phyloP scores from a whole-genome alignment of 495 filamentous ascomycete species.

The Xylaria grammica region DNA sequence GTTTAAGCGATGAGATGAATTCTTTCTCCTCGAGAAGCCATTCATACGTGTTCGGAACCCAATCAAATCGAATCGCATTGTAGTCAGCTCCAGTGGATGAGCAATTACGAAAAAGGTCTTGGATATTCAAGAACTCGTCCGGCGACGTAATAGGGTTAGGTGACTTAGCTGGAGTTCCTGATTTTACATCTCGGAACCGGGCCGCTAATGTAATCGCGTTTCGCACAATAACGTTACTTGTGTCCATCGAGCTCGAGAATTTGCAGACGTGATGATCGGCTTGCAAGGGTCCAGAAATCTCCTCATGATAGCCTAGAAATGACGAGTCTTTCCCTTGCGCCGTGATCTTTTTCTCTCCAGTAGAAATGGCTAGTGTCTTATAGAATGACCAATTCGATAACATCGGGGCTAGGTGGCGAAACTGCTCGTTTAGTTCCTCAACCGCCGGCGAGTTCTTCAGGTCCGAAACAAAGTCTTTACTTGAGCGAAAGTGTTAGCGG shows the following conservation, averaged over 20 bases:
- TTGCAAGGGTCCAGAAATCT: slow-evolving; percentile 45
- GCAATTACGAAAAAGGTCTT: slow-evolving; percentile 27
- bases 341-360: slow-evolving; percentile 39
- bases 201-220: slow-evolving; percentile 41
- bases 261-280: slow-evolving; percentile 61
- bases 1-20: slow-evolving; percentile 34
- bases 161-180: slow-evolving; percentile 22
- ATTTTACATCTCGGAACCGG: not conserved
- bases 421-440: slow-evolving; percentile 56
- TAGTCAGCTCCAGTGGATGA: slow-evolving; percentile 37
- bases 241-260: slow-evolving; percentile 44
- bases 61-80: slow-evolving; percentile 41
- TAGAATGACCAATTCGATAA: slow-evolving; percentile 55
- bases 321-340: slow-evolving; percentile 54
- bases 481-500: slow-evolving; percentile 27
- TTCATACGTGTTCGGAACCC: slow-evolving; percentile 43
- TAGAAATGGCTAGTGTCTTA: slow-evolving; percentile 45
- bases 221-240: slow-evolving; percentile 47
- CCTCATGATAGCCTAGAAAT: slow-evolving; percentile 49
- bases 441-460: slow-evolving; percentile 41
- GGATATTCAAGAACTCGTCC: slow-evolving; percentile 25
- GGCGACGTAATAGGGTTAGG: not conserved
- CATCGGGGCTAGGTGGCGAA: slow-evolving; percentile 44
- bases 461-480: slow-evolving; percentile 52
- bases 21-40: slow-evolving; percentile 37